A percentile compares a stretch with the other conserved stretches of the same genome.
phyloP scores from a whole-genome alignment of 352 stramenopile species.

The Phytophthora nicotianae region DNA sequence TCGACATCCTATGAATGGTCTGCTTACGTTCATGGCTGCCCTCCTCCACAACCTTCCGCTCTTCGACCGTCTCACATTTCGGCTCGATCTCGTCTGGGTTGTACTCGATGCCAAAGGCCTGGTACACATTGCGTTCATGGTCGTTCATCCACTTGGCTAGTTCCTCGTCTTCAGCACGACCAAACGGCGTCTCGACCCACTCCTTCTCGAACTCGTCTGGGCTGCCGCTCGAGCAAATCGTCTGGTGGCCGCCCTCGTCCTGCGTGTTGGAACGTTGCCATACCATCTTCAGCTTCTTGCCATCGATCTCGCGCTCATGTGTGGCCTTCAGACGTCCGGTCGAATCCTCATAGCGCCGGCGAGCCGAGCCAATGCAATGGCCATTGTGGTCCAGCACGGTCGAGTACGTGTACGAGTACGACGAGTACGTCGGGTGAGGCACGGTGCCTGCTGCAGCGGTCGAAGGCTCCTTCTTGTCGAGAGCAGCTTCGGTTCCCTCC shows the following conservation, averaged over 20 bases:
- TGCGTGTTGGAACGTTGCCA: constrained; percentile 54
- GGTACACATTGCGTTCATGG: constrained; percentile 33
- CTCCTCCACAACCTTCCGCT: constrained; percentile 27
- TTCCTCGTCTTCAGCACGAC: constrained; percentile 47
- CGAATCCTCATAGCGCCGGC: constrained; percentile 82
- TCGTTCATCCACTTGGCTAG: constrained; percentile 33
- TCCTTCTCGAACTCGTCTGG: constrained; percentile 67
- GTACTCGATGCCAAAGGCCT: constrained; percentile 50
- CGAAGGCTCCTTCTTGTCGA: constrained; percentile 27
- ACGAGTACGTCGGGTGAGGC: constrained; percentile 45
- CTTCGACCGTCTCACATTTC: constrained; percentile 20
- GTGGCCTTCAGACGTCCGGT: constrained; percentile 67
- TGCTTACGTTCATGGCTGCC: constrained; percentile 42
- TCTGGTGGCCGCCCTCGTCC: constrained; percentile 67
- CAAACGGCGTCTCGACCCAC: constrained; percentile 72
- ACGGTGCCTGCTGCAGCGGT: constrained; percentile 15
- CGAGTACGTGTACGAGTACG: constrained; percentile 70
- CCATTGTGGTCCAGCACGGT: constrained; percentile 68
- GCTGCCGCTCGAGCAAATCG: constrained; percentile 38
- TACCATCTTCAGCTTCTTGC: constrained; percentile 60
- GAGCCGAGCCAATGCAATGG: constrained; percentile 50
- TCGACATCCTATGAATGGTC: constrained; percentile 60
- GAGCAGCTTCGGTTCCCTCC: constrained; percentile 17
- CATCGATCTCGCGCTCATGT: constrained; percentile 72
- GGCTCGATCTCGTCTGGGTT: constrained; percentile 28